Base-by-base conservation (phyloP, 1,284 basidiomycete species). In the Fereydounia khargensis region DNA sequence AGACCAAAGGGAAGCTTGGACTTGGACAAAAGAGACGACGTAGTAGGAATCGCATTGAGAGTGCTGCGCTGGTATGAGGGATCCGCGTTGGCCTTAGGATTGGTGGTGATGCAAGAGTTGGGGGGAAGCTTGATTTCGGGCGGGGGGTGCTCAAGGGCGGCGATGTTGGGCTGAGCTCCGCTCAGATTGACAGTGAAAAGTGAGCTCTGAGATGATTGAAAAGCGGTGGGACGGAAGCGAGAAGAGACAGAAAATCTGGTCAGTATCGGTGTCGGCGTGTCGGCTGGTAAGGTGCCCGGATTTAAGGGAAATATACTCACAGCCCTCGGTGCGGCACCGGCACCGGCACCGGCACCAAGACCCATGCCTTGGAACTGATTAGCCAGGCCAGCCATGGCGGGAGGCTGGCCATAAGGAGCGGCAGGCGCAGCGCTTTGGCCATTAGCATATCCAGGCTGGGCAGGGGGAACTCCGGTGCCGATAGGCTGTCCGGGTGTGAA, bases 1-100 rank as follows among this genome's bases (percentile, higher is more conserved):
- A 98, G 82, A 2, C 87, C 91, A 36, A 98, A 81, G 3, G 95
- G 95, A 42, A 98, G 81, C 79, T 96, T 97, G 21, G 88, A 85
- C 80, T 99, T 99, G 78, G 81, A 84, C 49, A 98, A 81, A 6
- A 98, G 82, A 11, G 88, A 88, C 57, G 87, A 85, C 16, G 91
- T 91, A n/a, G 89, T 92, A 3, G 95, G 95, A 56, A 98, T 84
- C 10, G 89, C 85, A 70, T 95, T 92, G 54, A 98, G 77, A 1
- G 95, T 98, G 67, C 82, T 86, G 37, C 95, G 86, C 79, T 95
- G 90, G 79, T 96, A 98, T 13, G 87, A 91, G 23, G 86, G 82
- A 71, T 97, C 88, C 17, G 91, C 86, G 70, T 92, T 90, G 33
- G 88, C 85, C 42, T 82, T 80, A 0, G 90, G 87, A 17, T 86